Conservation (phyloP, 2,329 filamentous ascomycete species). For the Elsinoe perseae region DNA sequence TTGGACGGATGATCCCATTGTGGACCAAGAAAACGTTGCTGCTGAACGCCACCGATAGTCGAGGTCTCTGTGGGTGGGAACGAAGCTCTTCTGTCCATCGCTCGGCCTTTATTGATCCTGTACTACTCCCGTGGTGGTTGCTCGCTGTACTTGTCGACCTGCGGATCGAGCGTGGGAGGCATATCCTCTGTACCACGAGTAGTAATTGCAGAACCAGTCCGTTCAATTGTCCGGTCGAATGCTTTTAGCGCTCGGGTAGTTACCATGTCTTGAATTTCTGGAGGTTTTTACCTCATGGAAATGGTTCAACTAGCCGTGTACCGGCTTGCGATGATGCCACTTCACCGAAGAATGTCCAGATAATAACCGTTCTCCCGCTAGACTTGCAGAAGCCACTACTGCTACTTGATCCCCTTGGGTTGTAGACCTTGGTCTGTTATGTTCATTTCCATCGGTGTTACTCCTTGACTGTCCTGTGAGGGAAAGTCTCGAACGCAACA, state of each 20-base stretch:
- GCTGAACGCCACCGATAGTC: neutral
- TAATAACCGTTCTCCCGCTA: conserved; percentile 3
- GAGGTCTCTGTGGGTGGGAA: neutral
- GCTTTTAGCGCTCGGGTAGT: neutral
- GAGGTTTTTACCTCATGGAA: conserved; percentile 1
- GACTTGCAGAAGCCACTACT: neutral
- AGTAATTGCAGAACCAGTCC: neutral
- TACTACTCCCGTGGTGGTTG: neutral
- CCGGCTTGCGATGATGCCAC: conserved; percentile 2
- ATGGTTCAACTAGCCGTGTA: conserved; percentile 6
- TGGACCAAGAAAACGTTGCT: neutral
- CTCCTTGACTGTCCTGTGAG: neutral
- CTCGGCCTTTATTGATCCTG: neutral
- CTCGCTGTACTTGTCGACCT: neutral
- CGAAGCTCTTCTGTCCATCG: neutral
- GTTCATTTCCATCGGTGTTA: neutral
- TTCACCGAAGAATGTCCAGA: neutral
- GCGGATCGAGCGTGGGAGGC: neutral
- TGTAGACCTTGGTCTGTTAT: neutral
- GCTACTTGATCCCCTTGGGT: neutral
- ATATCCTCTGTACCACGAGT: neutral
- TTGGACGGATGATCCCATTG: neutral
- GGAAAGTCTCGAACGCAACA: too few species aligned
- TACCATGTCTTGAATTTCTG: neutral
- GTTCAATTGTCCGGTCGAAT: neutral